These are phyloP conservation scores for Phlebiopsis flavidoalba DNA, from an alignment of 768 basidiomycete species.

Conservation along the genomic window DNA sequence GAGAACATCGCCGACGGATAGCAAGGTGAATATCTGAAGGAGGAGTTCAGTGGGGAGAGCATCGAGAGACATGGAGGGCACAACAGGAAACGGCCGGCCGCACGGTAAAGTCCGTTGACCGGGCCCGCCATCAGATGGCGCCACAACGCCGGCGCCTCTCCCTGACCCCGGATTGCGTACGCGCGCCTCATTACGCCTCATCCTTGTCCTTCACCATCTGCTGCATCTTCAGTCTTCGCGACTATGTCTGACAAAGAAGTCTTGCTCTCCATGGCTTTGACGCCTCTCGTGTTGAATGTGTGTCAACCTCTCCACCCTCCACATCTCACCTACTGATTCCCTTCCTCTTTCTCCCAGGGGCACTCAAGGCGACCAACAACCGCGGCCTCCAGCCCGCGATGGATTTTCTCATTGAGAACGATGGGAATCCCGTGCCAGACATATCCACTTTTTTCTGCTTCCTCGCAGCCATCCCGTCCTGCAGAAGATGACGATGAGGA, in stretches of 20 bases:
- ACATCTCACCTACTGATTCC: not conserved
- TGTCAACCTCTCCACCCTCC: conserved; percentile 23
- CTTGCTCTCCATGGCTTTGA: conserved; percentile 84
- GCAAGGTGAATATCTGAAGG: conserved; percentile 36
- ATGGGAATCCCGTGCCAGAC: conserved; percentile 71
- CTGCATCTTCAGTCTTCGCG: not conserved
- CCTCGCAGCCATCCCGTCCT: conserved; percentile 15
- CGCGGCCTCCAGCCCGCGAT: conserved; percentile 87
- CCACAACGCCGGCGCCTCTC: not conserved
- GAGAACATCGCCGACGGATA: conserved; percentile 37
- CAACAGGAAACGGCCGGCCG: not conserved
- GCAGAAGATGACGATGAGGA: conserved; percentile 68
- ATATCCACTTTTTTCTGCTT: conserved; percentile 35
- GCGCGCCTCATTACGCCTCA: not conserved
- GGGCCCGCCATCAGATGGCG: not conserved
- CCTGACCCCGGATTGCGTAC: not conserved
- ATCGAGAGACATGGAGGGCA: conserved; percentile 2
- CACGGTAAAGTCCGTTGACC: not conserved
- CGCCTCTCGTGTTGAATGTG: conserved; percentile 78
- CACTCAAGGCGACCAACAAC: conserved; percentile 75
- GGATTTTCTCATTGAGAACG: conserved; percentile 84
- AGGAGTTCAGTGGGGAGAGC: conserved; percentile 47
- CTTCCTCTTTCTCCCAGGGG: conserved; percentile 53
- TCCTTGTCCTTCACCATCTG: not conserved
- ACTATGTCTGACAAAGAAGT: conserved; percentile 62